phyloP scores from a whole-genome alignment of 768 basidiomycete species.

The Tremella mesenterica region DNA sequence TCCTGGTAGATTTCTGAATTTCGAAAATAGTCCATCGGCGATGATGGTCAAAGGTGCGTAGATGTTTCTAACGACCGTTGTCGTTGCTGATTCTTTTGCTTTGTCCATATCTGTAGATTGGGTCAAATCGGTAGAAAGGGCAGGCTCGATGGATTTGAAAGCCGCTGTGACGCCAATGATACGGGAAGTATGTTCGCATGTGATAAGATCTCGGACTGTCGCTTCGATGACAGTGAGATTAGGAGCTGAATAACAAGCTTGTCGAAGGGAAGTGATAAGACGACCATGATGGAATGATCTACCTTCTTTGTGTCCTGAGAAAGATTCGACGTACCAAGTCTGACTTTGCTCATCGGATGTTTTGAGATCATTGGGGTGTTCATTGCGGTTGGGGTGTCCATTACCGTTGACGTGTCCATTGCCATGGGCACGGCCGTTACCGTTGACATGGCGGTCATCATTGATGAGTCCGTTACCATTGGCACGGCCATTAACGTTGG shows the following conservation, averaged over 20 bases:
- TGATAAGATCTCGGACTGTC: conserved; percentile 37
- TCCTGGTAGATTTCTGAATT: conserved; percentile 55
- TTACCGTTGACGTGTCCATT: conserved; percentile 3
- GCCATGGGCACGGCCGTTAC: not conserved
- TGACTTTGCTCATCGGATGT: not conserved
- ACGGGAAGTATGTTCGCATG: conserved; percentile 58
- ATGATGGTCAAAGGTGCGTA: conserved; percentile 72
- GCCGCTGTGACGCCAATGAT: conserved; percentile 40
- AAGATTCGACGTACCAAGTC: conserved; percentile 28
- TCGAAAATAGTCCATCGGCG: conserved; percentile 92
- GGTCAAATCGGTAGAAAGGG: not conserved
- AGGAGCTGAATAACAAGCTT: conserved; percentile 52
- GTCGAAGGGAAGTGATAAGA: conserved; percentile 71
- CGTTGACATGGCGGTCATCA: not conserved
- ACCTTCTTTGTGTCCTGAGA: conserved; percentile 51
- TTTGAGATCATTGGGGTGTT: not conserved
- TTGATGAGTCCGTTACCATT: not conserved
- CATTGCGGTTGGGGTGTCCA: not conserved
- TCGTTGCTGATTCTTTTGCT: conserved; percentile 42
- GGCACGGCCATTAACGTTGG: too few species aligned
- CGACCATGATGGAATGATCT: conserved; percentile 88
- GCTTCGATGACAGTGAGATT: conserved; percentile 38
- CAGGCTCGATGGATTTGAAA: conserved; percentile 29
- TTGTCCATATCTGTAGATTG: conserved; percentile 48
- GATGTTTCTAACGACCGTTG: conserved; percentile 48